Base-by-base conservation (phyloP, 2,329 filamentous ascomycete genomes). In the Fusarium algeriense region DNA sequence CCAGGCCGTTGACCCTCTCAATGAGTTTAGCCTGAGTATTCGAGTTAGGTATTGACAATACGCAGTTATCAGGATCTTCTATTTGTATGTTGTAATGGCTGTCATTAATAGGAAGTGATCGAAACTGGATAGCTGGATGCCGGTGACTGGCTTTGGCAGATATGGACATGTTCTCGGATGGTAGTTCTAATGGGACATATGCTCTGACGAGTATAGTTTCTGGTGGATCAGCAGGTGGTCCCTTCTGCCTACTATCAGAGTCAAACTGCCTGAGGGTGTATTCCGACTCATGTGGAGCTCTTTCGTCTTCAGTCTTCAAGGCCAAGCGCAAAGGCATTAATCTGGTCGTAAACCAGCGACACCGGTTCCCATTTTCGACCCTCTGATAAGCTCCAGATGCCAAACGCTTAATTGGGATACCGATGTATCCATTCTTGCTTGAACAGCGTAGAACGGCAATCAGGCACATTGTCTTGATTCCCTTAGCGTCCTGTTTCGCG, bases 341-440 rank as follows among this genome's bases (percentile, higher is more conserved):
- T 0, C 64, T 62, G 1, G 60, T 14, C 5, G 37, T 43, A n/a
- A 66, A 66, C 64, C 64, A 66, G 14, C 64, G 61, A 2, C 64
- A 66, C 6, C 64, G 23, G 20, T 46, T 26, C 1, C 62, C 54
- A 12, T 66, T 66, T 15, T 66, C 64, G 7, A 66, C 64, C 6
- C 64, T 66, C 15, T 66, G 64, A 1, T 43, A 67, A 13, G 34
- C 30, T 0, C 62, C 54, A 6, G 62, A 53, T 3, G 54, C 20
- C 4, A 66, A 32, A 15, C 48, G 65, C 4, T 66, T 66, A 3
- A 66, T 67, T 2, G 64, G 64, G 20, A 66, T 66, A 1, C 53
- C 64, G 5, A 67, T 48, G 10, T 66, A 66, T 0, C 64, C 64
- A 13, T 67, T 62, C 23, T 67, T 66, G 3, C 60, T 66, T 45